Percentiles rank a stretch among this genome's conserved stretches.
phyloP scores from a whole-genome alignment of 164 flowering plant species.

The Cinnamomum micranthum region DNA sequence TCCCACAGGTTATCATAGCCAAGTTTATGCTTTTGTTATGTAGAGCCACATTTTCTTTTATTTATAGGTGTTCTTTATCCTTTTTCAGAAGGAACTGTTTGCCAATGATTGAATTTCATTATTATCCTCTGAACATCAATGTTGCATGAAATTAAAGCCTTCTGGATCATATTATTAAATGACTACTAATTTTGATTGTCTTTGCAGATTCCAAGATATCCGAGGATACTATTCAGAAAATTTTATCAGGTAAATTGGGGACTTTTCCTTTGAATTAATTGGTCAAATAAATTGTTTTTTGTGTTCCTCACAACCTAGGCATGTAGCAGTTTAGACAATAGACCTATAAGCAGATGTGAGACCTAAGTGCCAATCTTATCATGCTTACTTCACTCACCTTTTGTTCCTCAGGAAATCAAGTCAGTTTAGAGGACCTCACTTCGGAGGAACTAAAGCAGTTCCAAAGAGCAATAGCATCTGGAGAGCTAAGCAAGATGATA shows the following conservation, averaged over 20 bases:
- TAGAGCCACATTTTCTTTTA: too few species aligned
- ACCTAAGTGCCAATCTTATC: not conserved
- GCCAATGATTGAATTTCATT: too few species aligned
- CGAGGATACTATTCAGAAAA: constrained; percentile 70
- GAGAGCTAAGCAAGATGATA: constrained; percentile 74
- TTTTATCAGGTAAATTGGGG: constrained; percentile 55
- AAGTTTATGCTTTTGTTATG: too few species aligned
- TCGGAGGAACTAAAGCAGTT: constrained; percentile 60
- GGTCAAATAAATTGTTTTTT: not conserved
- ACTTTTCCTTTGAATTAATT: not conserved
- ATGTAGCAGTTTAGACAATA: not conserved
- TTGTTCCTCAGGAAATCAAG: constrained; percentile 41
- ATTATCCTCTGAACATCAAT: too few species aligned
- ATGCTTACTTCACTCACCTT: not conserved
- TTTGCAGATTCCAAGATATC: constrained; percentile 56
- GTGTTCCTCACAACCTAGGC: not conserved
- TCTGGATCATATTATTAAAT: not conserved
- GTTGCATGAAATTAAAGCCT: not conserved
- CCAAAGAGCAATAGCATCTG: constrained; percentile 79
- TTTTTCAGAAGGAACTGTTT: too few species aligned
- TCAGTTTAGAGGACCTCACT: constrained; percentile 62
- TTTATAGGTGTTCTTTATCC: too few species aligned
- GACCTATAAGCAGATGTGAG: not conserved
- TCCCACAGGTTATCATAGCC: too few species aligned
- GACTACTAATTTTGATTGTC: not conserved